phyloP scores from a whole-genome alignment of 352 stramenopile genomes.

The Phytophthora crassamura region DNA sequence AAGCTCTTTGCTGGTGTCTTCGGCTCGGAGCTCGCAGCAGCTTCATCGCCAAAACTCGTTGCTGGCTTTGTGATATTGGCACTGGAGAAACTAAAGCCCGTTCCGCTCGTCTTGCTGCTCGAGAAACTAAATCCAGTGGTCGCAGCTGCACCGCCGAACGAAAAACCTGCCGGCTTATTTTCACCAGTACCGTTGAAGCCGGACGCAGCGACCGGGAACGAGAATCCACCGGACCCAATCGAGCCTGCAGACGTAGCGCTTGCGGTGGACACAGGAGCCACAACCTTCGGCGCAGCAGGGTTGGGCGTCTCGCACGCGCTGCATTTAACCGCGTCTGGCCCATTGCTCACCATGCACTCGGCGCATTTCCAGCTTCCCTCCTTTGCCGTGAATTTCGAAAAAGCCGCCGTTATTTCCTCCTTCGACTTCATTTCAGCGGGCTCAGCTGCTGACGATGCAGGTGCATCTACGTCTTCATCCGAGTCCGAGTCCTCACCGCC shows the following conservation, averaged over 20 bases:
- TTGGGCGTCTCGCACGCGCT: constrained; percentile 58
- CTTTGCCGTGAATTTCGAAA: constrained; percentile 55
- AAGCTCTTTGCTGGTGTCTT: background rate
- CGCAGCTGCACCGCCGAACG: constrained; percentile 20
- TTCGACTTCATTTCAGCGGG: constrained; percentile 55
- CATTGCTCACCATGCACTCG: constrained; percentile 58
- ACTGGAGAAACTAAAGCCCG: constrained; percentile 30
- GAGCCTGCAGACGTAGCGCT: constrained; percentile 36
- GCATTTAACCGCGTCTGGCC: constrained; percentile 46
- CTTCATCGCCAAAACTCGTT: constrained; percentile 14
- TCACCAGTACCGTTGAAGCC: background rate
- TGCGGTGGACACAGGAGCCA: constrained; percentile 20
- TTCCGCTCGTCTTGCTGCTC: constrained; percentile 1
- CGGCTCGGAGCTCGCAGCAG: background rate
- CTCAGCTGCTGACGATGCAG: constrained; percentile 9
- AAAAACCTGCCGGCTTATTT: constrained; percentile 32
- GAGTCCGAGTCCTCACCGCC: constrained; percentile 40
- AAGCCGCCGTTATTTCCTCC: constrained; percentile 55
- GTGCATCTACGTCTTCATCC: background rate
- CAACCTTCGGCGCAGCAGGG: constrained; percentile 46
- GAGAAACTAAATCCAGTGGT: constrained; percentile 23
- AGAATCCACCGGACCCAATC: constrained; percentile 49
- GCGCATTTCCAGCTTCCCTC: constrained; percentile 71
- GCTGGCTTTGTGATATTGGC: constrained; percentile 8
- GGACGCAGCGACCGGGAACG: constrained; percentile 35